phyloP scores from a whole-genome alignment of 371 early-diverging fungal species.

The Smittium culicis region DNA sequence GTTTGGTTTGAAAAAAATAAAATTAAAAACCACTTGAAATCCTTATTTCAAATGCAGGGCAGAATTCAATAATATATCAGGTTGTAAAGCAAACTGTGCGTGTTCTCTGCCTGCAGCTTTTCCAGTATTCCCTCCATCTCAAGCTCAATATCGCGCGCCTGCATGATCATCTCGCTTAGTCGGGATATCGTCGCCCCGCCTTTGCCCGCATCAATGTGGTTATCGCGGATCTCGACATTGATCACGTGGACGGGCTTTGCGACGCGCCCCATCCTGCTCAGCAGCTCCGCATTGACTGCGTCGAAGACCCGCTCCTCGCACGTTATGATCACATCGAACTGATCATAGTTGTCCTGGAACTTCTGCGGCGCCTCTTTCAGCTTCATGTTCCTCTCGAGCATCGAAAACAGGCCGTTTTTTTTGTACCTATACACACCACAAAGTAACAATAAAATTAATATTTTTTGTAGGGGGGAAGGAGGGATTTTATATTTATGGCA shows the following conservation, averaged over 20 bases:
- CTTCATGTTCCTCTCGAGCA: slow-evolving; percentile 84
- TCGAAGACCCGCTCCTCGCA: slow-evolving; percentile 95
- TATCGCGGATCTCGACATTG: slow-evolving; percentile 92
- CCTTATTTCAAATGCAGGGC: too few species aligned
- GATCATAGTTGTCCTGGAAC: slow-evolving; percentile 56
- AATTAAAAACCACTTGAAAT: too few species aligned
- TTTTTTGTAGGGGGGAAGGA: background rate
- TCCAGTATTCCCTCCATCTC: slow-evolving; percentile 72
- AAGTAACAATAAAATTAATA: background rate
- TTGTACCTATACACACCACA: slow-evolving; percentile 43
- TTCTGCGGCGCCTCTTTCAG: slow-evolving; percentile 85
- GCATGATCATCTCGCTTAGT: slow-evolving; percentile 55
- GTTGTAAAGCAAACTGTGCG: slow-evolving; percentile 43
- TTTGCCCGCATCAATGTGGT: slow-evolving; percentile 70
- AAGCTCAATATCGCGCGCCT: slow-evolving; percentile 54
- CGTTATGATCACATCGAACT: slow-evolving; percentile 89
- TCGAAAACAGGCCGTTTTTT: slow-evolving; percentile 70
- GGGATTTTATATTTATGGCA: slow-evolving; percentile 12
- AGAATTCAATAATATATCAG: slow-evolving; percentile 46
- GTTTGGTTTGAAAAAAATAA: too few species aligned
- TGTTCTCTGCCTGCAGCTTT: slow-evolving; percentile 44
- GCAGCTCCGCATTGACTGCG: slow-evolving; percentile 66
- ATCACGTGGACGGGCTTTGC: slow-evolving; percentile 79
- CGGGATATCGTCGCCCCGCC: slow-evolving; percentile 75
- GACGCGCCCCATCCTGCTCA: slow-evolving; percentile 45